Conservation (phyloP, 495 filamentous ascomycete genomes). For the Neurospora hispaniola region DNA sequence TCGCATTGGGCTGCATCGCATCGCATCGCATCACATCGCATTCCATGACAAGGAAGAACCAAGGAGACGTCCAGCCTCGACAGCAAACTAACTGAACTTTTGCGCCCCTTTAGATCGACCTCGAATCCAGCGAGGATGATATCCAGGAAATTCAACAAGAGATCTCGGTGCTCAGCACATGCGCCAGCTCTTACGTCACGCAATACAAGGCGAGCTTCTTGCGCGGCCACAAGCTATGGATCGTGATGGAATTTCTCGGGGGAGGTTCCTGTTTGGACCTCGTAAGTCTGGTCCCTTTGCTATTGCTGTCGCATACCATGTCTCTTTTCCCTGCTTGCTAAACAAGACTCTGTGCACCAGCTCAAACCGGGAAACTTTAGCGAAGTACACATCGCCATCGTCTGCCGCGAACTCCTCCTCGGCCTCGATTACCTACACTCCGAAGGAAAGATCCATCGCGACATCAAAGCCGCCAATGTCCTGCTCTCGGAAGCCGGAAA, state of each 20-base stretch:
- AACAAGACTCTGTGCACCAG: constrained; percentile 33
- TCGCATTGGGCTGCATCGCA: not conserved
- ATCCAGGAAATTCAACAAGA: constrained; percentile 97
- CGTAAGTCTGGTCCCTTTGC: constrained; percentile 34
- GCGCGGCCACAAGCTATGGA: constrained; percentile 93
- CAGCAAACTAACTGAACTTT: constrained; percentile 14
- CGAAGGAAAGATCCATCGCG: constrained; percentile 93
- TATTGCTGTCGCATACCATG: not conserved
- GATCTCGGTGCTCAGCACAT: constrained; percentile 90
- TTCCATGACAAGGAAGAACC: not conserved
- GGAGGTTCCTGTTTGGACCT: constrained; percentile 90
- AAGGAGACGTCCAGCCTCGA: not conserved
- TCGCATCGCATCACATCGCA: not conserved
- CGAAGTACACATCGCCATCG: constrained; percentile 88
- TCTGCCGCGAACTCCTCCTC: constrained; percentile 81
- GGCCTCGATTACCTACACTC: constrained; percentile 89
- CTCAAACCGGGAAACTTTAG: constrained; percentile 86
- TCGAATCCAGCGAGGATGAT: constrained; percentile 95
- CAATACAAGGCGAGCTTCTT: constrained; percentile 95
- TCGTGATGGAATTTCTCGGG: constrained; percentile 96
- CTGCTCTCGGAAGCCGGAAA: constrained; percentile 78
- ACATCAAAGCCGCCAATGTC: constrained; percentile 95
- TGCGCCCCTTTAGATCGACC: constrained; percentile 62
- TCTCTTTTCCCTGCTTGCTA: constrained; percentile 6
- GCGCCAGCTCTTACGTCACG: constrained; percentile 84